A percentile compares a stretch with the other conserved stretches of the same genome.
Evolutionary conservation across 768 basidiomycete species (phyloP).

Genomic region (Hygrocybe coccinea): DNA sequence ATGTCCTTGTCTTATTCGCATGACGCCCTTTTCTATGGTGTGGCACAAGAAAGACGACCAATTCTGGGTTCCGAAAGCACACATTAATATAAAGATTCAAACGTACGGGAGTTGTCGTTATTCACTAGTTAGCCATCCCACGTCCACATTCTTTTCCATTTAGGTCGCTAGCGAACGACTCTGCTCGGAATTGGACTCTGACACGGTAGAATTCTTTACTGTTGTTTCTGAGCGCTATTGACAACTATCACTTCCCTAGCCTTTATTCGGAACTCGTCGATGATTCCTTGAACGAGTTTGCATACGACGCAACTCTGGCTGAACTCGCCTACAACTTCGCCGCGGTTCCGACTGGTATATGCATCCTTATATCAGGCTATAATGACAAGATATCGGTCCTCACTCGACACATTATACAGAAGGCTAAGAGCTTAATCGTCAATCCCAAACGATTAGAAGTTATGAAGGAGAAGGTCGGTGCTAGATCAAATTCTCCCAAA

Average conservation of each 20-base stretch:
- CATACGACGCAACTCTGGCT: slow-evolving; percentile 90
- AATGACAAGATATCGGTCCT: slow-evolving; percentile 86
- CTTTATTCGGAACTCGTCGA: slow-evolving; percentile 81
- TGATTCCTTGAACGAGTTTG: slow-evolving; percentile 84
- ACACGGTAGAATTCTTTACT: slow-evolving; percentile 45
- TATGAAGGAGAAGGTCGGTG: slow-evolving; percentile 73
- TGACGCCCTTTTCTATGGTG: slow-evolving; percentile 65
- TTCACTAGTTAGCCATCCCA: background rate
- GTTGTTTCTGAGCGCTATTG: background rate
- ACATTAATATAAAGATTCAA: slow-evolving; percentile 67
- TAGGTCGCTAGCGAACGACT: slow-evolving; percentile 58
- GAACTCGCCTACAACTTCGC: slow-evolving; percentile 73
- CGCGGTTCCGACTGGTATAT: slow-evolving; percentile 60
- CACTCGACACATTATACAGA: slow-evolving; percentile 64
- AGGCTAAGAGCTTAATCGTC: slow-evolving; percentile 58
- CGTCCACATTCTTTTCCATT: background rate
- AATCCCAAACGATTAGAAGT: slow-evolving; percentile 68
- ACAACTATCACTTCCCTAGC: slow-evolving; percentile 32
- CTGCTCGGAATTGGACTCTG: slow-evolving; percentile 66
- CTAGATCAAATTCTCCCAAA: slow-evolving; percentile 4
- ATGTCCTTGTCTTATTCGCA: slow-evolving; percentile 69
- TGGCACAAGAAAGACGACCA: slow-evolving; percentile 98
- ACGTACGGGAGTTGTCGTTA: slow-evolving; percentile 41
- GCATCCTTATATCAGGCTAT: slow-evolving; percentile 72
- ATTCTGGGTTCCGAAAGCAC: slow-evolving; percentile 93